These are phyloP conservation scores for Grigorovia humatica DNA, from an alignment of 805 yeast genomes.

Conservation along the genomic window DNA sequence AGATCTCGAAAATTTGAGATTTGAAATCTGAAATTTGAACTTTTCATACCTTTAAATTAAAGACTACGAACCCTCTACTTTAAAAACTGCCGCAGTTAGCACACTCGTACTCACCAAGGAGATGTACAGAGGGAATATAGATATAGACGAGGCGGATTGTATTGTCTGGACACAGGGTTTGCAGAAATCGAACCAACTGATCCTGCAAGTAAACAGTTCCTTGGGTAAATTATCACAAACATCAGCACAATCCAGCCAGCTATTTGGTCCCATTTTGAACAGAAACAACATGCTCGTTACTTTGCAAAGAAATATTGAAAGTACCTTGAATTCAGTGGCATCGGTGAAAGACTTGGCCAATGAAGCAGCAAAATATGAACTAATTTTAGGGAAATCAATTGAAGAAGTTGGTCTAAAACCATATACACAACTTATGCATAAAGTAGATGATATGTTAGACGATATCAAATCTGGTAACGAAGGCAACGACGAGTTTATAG, in stretches of 20 bases:
- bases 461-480: slow-evolving; percentile 29
- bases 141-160: slow-evolving; percentile 73
- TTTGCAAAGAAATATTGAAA: slow-evolving; percentile 47
- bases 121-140: slow-evolving; percentile 25
- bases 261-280: slow-evolving; percentile 62
- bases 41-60: too few relatives aligned
- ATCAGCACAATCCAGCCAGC: slow-evolving; percentile 25
- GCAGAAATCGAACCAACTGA: slow-evolving; percentile 44
- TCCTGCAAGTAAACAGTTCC: slow-evolving; percentile 45
- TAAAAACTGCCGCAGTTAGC: too few relatives aligned
- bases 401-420: slow-evolving; percentile 26
- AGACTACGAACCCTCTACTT: too few relatives aligned
- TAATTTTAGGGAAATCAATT: slow-evolving; percentile 26
- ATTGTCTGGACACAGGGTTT: slow-evolving; percentile 72
- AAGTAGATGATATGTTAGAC: slow-evolving; percentile 37
- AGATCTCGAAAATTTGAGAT: too few relatives aligned
- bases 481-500: slow-evolving; percentile 42
- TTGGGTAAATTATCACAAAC: slow-evolving; percentile 36
- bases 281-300: slow-evolving; percentile 48
- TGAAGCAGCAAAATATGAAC: slow-evolving; percentile 35
- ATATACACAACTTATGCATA: slow-evolving; percentile 33
- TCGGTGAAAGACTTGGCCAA: slow-evolving; percentile 41
- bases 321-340: slow-evolving; percentile 38
- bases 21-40: too few relatives aligned
- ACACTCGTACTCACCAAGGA: not conserved